These are phyloP conservation scores for Aphanomyces astaci DNA, from an alignment of 352 stramenopile genomes.

Conservation along the genomic window DNA sequence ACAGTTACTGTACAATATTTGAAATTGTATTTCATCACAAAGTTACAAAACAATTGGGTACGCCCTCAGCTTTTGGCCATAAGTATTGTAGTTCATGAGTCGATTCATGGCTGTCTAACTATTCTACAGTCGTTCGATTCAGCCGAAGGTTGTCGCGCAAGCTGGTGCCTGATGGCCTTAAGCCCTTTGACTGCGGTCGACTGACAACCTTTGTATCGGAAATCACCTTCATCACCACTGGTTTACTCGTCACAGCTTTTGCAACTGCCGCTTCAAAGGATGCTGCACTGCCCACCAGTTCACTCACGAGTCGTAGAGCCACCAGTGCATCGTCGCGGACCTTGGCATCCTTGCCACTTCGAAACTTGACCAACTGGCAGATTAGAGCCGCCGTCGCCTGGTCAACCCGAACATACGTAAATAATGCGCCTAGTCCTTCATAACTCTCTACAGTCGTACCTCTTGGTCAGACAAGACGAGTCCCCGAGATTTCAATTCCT, in stretches of 20 bases:
- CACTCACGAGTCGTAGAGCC: background rate
- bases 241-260: background rate
- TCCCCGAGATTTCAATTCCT: background rate
- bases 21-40: too few relatives aligned
- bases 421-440: background rate
- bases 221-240: conserved; percentile 1
- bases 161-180: background rate
- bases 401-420: background rate
- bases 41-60: too few relatives aligned
- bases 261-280: conserved; percentile 2
- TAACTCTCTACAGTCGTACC: background rate
- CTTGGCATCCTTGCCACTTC: conserved; percentile 18
- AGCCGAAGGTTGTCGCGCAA: background rate
- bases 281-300: background rate
- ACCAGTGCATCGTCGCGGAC: conserved; percentile 7
- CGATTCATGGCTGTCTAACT: background rate
- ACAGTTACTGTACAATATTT: too few relatives aligned
- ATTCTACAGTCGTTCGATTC: background rate
- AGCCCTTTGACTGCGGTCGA: background rate
- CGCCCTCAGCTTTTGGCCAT: too few relatives aligned
- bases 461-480: background rate
- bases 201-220: background rate
- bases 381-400: background rate
- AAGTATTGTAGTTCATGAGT: too few relatives aligned
- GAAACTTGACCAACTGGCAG: background rate